Conservation (phyloP, 2,329 filamentous ascomycete species). For the Penicillium crustosum region DNA sequence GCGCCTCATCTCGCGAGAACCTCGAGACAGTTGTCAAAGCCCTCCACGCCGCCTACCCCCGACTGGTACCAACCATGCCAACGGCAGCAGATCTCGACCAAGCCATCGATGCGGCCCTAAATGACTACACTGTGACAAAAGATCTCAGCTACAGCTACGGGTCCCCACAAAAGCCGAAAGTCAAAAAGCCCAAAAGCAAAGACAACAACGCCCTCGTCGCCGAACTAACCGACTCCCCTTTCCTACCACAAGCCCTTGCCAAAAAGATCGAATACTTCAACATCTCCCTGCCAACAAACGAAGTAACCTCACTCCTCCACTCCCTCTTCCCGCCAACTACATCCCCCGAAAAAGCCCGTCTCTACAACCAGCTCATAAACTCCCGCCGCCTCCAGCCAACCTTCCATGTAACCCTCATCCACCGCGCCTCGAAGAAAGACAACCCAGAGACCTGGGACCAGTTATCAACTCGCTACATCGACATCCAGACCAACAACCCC, state of each 20-base stretch:
- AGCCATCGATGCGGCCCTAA: conserved; percentile 72
- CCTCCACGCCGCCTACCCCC: conserved; percentile 75
- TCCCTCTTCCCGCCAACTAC: conserved; percentile 62
- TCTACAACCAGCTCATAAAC: conserved; percentile 75
- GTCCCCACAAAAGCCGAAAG: conserved; percentile 38
- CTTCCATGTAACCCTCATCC: conserved; percentile 94
- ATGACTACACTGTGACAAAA: conserved; percentile 76
- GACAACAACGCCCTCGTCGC: conserved; percentile 6
- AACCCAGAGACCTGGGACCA: conserved; percentile 72
- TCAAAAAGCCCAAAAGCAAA: conserved; percentile 35
- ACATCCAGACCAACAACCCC: conserved; percentile 32
- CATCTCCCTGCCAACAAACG: conserved; percentile 54
- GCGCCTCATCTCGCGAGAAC: conserved; percentile 75
- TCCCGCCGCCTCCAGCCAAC: conserved; percentile 73
- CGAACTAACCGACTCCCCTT: conserved; percentile 6
- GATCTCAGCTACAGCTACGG: conserved; percentile 58
- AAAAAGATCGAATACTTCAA: conserved; percentile 67
- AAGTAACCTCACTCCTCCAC: conserved; percentile 62
- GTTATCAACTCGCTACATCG: conserved; percentile 62
- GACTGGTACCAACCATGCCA: conserved; percentile 66
- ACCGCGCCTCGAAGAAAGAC: conserved; percentile 64
- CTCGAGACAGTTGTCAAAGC: conserved; percentile 74
- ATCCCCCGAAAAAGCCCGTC: conserved; percentile 56
- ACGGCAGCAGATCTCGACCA: conserved; percentile 71
- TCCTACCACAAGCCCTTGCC: conserved; percentile 41